Base-by-base conservation (phyloP, 2,329 filamentous ascomycete species). In the Calycina herbarum region DNA sequence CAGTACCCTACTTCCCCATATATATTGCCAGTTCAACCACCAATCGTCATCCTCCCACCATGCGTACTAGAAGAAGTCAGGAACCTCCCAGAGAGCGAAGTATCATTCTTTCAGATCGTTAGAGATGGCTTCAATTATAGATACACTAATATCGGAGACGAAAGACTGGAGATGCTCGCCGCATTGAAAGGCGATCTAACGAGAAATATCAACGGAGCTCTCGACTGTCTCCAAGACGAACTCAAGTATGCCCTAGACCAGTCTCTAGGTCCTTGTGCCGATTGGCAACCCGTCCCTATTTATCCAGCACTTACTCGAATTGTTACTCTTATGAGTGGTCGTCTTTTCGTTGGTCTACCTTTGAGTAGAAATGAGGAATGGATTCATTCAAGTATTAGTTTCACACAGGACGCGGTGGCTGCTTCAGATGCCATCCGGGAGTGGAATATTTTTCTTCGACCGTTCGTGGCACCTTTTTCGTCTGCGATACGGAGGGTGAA, bases 261-360 rank as follows among this genome's bases (percentile, higher is more conserved):
- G 17, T 70, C 72, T 54, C n/a, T 74, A 17, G 73, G 73, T 3
- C 13, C 51, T 1, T 68, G 68, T 38, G 51, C 69, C 10, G 77
- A 79, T 61, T 81, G 79, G 79, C 76, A 71, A 6, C 45, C 66
- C 3, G 38, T 70, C 7, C 27, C 40, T 29, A 31, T 72, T 1
- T 76, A 78, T 40, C 70, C 73, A 3, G 77, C 75, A 7, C 71
- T 81, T 57, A 72, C 76, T 65, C 67, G 73, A 1, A 75, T 81
- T 38, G 75, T 82, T 2, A 77, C 80, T 3, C 70, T 77, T 2
- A 68, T 80, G 13, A 78, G 77, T 42, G 82, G 72, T 3, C 63
- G 73, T 6, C 67, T 72, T 1, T 74, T 74, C 31, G 73, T 74
- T 31, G 72, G 73, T 1, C 59, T 59, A 2, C 71, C 70, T 1